Conservation (phyloP, 2,329 filamentous ascomycete species). For the Trichophaea hybrida region DNA sequence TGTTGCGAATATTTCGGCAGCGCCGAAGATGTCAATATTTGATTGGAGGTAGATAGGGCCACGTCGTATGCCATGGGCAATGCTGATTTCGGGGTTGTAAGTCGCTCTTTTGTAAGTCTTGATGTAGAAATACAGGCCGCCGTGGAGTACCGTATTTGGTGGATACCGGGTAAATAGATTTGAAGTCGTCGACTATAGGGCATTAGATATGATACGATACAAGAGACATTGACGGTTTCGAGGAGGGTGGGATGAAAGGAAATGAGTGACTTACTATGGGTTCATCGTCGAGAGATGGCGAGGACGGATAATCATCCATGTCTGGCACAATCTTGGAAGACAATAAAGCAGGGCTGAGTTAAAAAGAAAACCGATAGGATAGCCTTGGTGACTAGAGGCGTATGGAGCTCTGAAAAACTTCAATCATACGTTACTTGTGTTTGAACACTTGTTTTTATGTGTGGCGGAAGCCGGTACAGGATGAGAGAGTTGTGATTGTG, state of each 20-base stretch:
- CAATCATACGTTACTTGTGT: no score
- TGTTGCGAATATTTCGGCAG: neutral
- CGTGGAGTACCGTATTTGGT: neutral
- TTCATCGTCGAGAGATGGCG: neutral
- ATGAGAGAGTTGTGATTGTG: no score
- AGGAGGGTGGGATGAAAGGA: neutral
- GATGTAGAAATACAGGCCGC: neutral
- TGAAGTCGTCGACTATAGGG: neutral
- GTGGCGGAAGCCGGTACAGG: no score
- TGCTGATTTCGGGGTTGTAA: neutral
- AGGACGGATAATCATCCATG: neutral
- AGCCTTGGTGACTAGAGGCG: no score
- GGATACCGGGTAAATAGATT: neutral
- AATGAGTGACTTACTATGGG: neutral
- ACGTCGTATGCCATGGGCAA: neutral
- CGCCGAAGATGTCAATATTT: neutral
- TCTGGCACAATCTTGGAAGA: neutral
- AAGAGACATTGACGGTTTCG: neutral
- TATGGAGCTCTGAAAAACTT: no score
- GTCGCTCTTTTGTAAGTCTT: neutral
- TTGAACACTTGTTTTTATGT: no score
- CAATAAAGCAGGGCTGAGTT: no score
- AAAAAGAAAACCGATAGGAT: no score
- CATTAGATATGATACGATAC: neutral
- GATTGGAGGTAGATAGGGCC: neutral